Evolutionary conservation across 768 basidiomycete species (phyloP).

Genomic region (Termitomyces sp.): DNA sequence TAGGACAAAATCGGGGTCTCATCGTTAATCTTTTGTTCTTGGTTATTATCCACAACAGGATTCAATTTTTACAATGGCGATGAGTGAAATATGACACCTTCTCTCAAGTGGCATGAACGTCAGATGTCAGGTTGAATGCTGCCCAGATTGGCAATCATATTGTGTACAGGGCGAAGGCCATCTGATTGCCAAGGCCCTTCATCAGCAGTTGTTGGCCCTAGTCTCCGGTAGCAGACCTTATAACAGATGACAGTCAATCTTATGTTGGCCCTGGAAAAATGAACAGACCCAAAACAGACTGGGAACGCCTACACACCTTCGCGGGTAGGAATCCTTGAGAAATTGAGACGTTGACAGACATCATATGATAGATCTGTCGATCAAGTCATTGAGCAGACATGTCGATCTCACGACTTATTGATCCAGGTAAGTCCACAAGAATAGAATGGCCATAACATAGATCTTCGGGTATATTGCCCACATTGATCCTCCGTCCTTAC

Average conservation of each 20-base stretch:
- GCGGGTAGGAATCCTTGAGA: neutral
- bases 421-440: neutral
- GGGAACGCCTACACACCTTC: neutral
- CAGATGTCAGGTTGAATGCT: neutral
- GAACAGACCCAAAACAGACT: neutral
- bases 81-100: neutral
- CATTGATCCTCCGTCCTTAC: no score
- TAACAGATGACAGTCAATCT: no score
- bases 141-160: neutral
- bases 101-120: neutral
- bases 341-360: neutral
- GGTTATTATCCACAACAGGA: neutral
- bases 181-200: neutral
- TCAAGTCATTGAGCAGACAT: neutral
- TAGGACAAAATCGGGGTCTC: neutral
- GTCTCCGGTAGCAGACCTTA: no score
- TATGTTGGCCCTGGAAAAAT: neutral
- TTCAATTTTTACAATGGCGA: neutral
- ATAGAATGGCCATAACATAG: neutral
- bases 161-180: no score
- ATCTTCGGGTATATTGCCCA: neutral
- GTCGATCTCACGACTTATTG: neutral
- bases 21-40: neutral
- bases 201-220: no score
- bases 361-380: neutral